Evolutionary conservation across 805 yeast species (phyloP), one percentile per base, ranked within the genome.

Genomic region (Metschnikowia gruessii): DNA sequence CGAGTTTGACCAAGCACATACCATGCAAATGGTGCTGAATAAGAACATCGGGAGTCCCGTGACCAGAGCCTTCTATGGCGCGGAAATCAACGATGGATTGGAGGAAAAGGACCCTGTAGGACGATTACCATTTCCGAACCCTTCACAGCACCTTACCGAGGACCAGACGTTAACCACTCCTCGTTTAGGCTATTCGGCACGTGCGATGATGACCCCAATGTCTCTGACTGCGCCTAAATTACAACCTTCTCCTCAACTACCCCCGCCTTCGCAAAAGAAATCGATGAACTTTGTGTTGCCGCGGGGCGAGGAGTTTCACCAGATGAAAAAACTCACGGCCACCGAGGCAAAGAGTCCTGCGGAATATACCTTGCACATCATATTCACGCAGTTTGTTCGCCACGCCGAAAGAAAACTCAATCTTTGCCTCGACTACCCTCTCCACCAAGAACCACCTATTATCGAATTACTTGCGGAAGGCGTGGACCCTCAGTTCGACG

Each of bases 371-470:
- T 70, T 95, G 44, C 97, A 95, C 64, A 90, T 95, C 21, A 76
- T 95, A 34, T 95, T 95, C 63, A 89, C 98, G 2, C 96, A 92
- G 67, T 94, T 94, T 68, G 96, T 95, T 9, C 82, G 97, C 46
- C 85, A 85, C 55, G 95, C 98, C 0, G 99, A 95, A 61, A 71
- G 90, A 39, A 92, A 92, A 59, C 75, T 94, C 47, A 85, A 83
- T 51, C 58, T 81, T 30, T 87, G 96, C 60, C 66, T 87, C 35
- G 79, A 77, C 21, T 79, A 78, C 44, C 80, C 95, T 0, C 63
- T 83, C 18, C 80, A 74, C 40, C 75, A 78, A 26, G 96, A 90
- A 52, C 92, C 96, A 1, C 88, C 89, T 10, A 81, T 88, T 16
- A 42, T 54, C 17, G 87, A 86, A 33, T 66, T 89, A 13, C 66